These are phyloP conservation scores for Diaporthe australafricana DNA, from an alignment of 2,329 filamentous ascomycete species.

Conservation along the genomic window DNA sequence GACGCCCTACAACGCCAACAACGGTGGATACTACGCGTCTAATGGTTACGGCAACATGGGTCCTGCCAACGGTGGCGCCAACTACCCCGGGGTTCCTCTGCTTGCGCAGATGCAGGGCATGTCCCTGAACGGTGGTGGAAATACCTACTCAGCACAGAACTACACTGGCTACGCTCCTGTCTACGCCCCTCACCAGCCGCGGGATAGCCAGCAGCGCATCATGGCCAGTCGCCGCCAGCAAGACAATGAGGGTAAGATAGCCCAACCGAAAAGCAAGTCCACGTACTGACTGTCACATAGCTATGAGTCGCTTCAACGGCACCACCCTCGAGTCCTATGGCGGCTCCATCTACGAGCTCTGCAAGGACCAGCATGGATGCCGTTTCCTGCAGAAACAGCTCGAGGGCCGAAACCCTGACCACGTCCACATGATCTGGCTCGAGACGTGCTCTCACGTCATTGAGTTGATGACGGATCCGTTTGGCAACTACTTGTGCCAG, in stretches of 20 bases:
- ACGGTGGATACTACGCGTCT: constrained; percentile 46
- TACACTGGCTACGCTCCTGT: constrained; percentile 68
- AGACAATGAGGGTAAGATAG: constrained; percentile 73
- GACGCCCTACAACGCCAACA: constrained; percentile 42
- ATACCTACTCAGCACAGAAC: constrained; percentile 67
- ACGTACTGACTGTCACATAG: constrained; percentile 53
- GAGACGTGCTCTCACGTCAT: constrained; percentile 95
- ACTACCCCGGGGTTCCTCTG: constrained; percentile 65
- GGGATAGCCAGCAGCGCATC: constrained; percentile 81
- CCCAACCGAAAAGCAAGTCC: not conserved
- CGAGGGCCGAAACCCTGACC: constrained; percentile 85
- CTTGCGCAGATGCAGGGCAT: constrained; percentile 77
- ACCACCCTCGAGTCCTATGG: constrained; percentile 82
- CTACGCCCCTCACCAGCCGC: constrained; percentile 60
- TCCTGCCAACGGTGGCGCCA: constrained; percentile 26
- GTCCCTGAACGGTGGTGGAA: constrained; percentile 60
- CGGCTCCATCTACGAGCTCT: constrained; percentile 88
- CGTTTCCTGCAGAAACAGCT: constrained; percentile 97
- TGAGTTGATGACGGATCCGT: constrained; percentile 98
- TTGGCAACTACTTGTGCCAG: constrained; percentile 99
- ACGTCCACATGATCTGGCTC: constrained; percentile 92
- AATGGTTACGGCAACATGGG: constrained; percentile 43
- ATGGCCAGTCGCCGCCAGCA: constrained; percentile 81
- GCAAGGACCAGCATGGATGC: constrained; percentile 98
- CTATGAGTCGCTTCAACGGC: constrained; percentile 85